Percentiles rank a stretch among this genome's conserved stretches.
Evolutionary conservation across 2,329 filamentous ascomycete species (phyloP).

Genomic region (Botrytis deweyae): DNA sequence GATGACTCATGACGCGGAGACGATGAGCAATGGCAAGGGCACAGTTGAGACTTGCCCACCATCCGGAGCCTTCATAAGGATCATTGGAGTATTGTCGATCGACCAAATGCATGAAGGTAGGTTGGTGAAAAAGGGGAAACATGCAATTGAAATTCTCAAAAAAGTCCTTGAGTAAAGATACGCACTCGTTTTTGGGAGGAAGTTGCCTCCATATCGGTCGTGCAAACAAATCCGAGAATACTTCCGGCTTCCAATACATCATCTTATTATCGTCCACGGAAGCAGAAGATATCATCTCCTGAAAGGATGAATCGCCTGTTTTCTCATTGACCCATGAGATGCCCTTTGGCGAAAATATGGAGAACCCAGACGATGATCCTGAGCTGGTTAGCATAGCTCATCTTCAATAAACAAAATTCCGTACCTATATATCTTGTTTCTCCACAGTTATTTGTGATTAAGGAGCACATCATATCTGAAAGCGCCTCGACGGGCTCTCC

Average conservation of each 20-base stretch:
- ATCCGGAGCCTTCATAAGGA: constrained; percentile 91
- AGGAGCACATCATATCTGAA: constrained; percentile 98
- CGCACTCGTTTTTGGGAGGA: constrained; percentile 80
- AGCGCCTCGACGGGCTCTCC: constrained; percentile 79
- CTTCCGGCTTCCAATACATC: constrained; percentile 97
- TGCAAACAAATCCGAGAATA: constrained; percentile 89
- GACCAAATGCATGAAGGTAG: constrained; percentile 96
- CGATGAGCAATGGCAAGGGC: constrained; percentile 91
- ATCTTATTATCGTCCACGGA: constrained; percentile 92
- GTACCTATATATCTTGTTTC: constrained; percentile 94
- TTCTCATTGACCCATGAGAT: constrained; percentile 99
- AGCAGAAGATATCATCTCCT: constrained; percentile 90
- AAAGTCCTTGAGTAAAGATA: constrained; percentile 87
- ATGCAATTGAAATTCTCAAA: constrained; percentile 99
- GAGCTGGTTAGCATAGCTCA: constrained; percentile 21
- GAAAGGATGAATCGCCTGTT: constrained; percentile 93
- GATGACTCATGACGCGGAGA: constrained; percentile 90
- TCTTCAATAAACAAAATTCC: constrained; percentile 31
- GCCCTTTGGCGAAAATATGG: constrained; percentile 96
- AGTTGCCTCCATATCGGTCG: constrained; percentile 80
- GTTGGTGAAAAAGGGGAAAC: constrained; percentile 95
- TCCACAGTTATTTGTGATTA: constrained; percentile 91
- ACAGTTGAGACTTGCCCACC: constrained; percentile 97
- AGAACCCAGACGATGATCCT: constrained; percentile 97
- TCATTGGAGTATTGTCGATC: constrained; percentile 91